Percentiles rank a stretch among this genome's conserved stretches.
Conservation (phyloP, 176 grass and related monocot species). For the Phoenix roebelenii region DNA sequence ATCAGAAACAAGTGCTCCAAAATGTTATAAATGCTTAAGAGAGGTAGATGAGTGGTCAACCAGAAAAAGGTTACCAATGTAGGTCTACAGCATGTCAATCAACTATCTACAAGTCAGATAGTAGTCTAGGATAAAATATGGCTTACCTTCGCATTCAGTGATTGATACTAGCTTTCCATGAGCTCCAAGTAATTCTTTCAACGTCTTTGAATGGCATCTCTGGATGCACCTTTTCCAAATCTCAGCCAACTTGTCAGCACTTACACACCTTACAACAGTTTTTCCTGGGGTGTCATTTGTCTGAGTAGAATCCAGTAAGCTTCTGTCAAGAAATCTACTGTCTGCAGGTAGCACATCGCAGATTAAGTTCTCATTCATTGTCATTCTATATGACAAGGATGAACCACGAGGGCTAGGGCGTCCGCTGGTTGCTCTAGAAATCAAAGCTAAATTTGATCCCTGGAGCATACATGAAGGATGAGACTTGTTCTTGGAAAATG, state of each 20-base stretch:
- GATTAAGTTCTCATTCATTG: constrained; percentile 15
- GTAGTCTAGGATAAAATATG: background rate
- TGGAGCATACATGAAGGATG: constrained; percentile 23
- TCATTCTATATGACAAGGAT: constrained; percentile 28
- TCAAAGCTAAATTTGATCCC: constrained; percentile 31
- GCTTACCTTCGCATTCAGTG: constrained; percentile 49
- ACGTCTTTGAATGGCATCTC: constrained; percentile 65
- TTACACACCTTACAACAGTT: constrained; percentile 23
- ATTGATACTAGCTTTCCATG: constrained; percentile 56
- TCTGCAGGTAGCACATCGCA: constrained; percentile 15
- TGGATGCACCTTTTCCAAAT: constrained; percentile 70
- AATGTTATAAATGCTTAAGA: too few species aligned
- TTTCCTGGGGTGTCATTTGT: constrained; percentile 20
- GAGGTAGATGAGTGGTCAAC: too few species aligned
- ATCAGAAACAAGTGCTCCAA: too few species aligned
- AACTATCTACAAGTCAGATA: too few species aligned
- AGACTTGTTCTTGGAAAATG: constrained; percentile 36
- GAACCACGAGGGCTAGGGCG: constrained; percentile 22
- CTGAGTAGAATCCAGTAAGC: constrained; percentile 23
- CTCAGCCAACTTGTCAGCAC: constrained; percentile 38
- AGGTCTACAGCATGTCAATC: too few species aligned
- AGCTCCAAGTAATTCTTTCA: constrained; percentile 56
- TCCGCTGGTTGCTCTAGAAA: constrained; percentile 25
- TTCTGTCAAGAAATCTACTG: constrained; percentile 48
- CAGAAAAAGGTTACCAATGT: too few species aligned